These are phyloP conservation scores for Colletotrichum tofieldiae DNA, from an alignment of 2,329 filamentous ascomycete genomes.

Conservation along the genomic window DNA sequence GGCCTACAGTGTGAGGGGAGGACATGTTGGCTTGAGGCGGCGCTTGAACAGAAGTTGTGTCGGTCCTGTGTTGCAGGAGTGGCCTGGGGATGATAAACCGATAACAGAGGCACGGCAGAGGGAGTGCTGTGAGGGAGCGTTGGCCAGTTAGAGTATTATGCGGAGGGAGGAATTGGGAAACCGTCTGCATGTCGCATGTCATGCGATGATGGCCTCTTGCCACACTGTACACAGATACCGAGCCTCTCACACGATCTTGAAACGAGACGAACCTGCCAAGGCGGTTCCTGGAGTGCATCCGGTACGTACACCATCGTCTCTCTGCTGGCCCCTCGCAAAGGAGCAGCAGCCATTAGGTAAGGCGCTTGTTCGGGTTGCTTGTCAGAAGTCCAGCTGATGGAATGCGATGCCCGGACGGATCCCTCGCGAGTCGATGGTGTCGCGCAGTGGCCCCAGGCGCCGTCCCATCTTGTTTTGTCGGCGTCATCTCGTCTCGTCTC, in stretches of 20 bases:
- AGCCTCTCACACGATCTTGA: slow-evolving; percentile 35
- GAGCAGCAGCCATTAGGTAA: neutral
- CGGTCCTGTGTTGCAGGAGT: no score
- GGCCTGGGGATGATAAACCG: no score
- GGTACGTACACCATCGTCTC: neutral
- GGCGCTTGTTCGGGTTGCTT: neutral
- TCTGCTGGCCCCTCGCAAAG: neutral
- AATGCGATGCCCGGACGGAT: neutral
- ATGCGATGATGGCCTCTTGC: no score
- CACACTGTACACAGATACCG: slow-evolving; percentile 1
- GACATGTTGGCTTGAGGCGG: neutral
- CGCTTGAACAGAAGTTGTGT: neutral
- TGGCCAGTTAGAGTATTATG: neutral
- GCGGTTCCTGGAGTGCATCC: neutral
- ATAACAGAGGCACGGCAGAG: neutral
- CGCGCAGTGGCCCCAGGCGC: slow-evolving; percentile 22
- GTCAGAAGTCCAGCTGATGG: neutral
- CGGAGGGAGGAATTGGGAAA: no score
- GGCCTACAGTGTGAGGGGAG: slow-evolving; percentile 12
- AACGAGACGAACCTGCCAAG: slow-evolving; percentile 40
- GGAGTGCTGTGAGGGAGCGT: neutral
- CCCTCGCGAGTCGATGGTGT: slow-evolving; percentile 16
- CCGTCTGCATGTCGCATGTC: neutral
- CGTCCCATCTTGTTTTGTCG: neutral
- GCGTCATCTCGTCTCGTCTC: slow-evolving; percentile 7